Percentiles rank a stretch among this genome's conserved stretches.
These are phyloP conservation scores for Dipodascus geniculatus DNA, from an alignment of 805 yeast species.

Conservation along the genomic window DNA sequence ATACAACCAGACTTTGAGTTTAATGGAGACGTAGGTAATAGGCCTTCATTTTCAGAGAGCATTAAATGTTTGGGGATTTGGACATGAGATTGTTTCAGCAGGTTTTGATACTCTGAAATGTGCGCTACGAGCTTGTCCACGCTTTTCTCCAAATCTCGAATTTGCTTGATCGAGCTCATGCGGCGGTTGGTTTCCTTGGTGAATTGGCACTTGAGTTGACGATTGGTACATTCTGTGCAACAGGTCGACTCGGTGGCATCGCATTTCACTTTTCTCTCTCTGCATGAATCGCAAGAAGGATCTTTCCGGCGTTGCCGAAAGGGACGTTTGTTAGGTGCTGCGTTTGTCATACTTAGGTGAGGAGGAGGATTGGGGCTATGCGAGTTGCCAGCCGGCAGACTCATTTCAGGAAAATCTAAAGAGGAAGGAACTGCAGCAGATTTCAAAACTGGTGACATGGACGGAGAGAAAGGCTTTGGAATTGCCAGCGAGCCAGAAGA, in stretches of 20 bases:
- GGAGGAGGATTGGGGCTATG: conserved; percentile 1
- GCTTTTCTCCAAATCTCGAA: conserved; percentile 12
- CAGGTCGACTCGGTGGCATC: conserved; percentile 21
- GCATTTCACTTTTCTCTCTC: conserved; percentile 24
- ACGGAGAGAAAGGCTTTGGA: not conserved
- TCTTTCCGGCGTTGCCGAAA: conserved; percentile 22
- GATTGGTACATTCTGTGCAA: conserved; percentile 21
- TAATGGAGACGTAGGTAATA: conserved; percentile 1
- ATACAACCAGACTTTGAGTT: no score
- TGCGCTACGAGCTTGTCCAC: conserved; percentile 8
- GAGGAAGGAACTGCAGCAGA: not conserved
- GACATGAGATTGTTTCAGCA: conserved; percentile 12
- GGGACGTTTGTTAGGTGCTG: conserved; percentile 10
- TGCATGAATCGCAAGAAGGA: conserved; percentile 24
- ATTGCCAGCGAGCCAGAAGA: not conserved
- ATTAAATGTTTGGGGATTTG: conserved; percentile 7
- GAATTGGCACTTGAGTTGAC: conserved; percentile 21
- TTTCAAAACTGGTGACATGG: not conserved
- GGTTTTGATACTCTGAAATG: conserved; percentile 8
- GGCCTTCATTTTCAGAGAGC: not conserved
- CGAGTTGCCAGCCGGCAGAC: not conserved
- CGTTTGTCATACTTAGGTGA: not conserved
- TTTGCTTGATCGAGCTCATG: conserved; percentile 16
- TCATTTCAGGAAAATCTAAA: not conserved
- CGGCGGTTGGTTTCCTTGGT: conserved; percentile 20